phyloP scores from a whole-genome alignment of 2,329 filamentous ascomycete genomes.

The Aquanectria penicillioides region DNA sequence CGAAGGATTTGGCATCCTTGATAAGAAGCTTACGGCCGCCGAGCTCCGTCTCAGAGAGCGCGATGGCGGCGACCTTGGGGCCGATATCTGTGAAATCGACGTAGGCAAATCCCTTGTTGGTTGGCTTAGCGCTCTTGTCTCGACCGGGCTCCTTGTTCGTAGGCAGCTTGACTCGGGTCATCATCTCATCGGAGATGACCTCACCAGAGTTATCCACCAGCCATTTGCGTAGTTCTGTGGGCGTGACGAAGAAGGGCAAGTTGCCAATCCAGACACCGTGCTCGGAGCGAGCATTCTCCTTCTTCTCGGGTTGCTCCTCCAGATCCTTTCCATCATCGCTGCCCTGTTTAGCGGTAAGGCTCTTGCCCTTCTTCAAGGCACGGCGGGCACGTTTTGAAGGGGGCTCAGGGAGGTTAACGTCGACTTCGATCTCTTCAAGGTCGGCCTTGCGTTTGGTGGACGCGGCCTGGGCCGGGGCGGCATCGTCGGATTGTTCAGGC shows the following conservation, averaged over 20 bases:
- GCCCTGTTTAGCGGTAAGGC: constrained; percentile 56
- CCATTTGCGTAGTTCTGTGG: constrained; percentile 80
- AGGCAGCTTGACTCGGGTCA: constrained; percentile 88
- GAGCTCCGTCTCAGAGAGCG: constrained; percentile 85
- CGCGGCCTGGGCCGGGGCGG: constrained; percentile 23
- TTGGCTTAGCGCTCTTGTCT: constrained; percentile 45
- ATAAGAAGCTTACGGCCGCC: constrained; percentile 85
- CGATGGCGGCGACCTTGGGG: constrained; percentile 81
- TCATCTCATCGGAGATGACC: constrained; percentile 72
- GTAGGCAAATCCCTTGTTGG: constrained; percentile 97
- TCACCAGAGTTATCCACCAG: constrained; percentile 77
- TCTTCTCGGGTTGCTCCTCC: constrained; percentile 51
- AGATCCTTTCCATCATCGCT: constrained; percentile 47
- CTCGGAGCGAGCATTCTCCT: constrained; percentile 72
- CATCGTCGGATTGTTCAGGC: constrained; percentile 16
- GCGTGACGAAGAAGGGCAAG: constrained; percentile 83
- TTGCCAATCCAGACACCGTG: constrained; percentile 97
- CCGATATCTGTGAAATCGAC: constrained; percentile 83
- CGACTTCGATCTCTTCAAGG: constrained; percentile 84
- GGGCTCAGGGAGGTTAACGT: constrained; percentile 88
- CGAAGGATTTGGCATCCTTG: constrained; percentile 90
- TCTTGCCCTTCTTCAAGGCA: constrained; percentile 85
- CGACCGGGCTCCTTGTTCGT: constrained; percentile 61
- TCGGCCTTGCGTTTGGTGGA: constrained; percentile 74
- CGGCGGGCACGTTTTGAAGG: constrained; percentile 94